Conservation (phyloP, 192 early-diverging fungal species). For the Coemansia biformis region DNA sequence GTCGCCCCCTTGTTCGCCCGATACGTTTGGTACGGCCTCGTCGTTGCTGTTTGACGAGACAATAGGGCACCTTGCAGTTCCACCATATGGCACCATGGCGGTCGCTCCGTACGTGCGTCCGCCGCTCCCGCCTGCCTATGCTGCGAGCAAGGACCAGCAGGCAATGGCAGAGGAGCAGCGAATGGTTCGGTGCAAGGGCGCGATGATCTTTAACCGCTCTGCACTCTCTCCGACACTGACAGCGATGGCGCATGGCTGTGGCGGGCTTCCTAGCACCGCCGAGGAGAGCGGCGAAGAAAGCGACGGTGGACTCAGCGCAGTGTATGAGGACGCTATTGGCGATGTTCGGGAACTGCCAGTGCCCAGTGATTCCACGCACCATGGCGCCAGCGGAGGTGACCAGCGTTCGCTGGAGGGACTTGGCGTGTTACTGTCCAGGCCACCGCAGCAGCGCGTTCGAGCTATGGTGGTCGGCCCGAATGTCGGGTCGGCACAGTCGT, state of each 20-base stretch:
- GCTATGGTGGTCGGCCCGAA: slow-evolving; percentile 35
- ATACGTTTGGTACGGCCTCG: slow-evolving; percentile 6
- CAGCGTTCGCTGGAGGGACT: too few species aligned
- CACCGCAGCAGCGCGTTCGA: not conserved
- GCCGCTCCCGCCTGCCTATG: slow-evolving; percentile 3
- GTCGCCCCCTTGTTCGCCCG: not conserved
- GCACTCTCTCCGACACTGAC: slow-evolving; percentile 11
- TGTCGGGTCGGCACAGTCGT: slow-evolving; percentile 34
- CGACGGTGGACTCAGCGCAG: not conserved
- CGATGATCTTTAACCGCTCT: slow-evolving; percentile 6
- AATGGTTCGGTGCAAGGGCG: slow-evolving; percentile 7
- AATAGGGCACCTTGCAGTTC: slow-evolving; percentile 2
- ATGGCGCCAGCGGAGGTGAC: too few species aligned
- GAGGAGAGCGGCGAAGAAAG: not conserved
- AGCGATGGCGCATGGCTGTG: slow-evolving; percentile 3
- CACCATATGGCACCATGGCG: not conserved
- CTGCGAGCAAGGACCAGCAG: too few species aligned
- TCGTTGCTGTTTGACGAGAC: slow-evolving; percentile 9
- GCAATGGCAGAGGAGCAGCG: too few species aligned
- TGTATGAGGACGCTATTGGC: not conserved
- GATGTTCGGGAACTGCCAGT: not conserved
- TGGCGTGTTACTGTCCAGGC: not conserved
- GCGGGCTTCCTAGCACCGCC: not conserved
- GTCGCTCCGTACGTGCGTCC: slow-evolving; percentile 3
- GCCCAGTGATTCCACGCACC: too few species aligned